These are phyloP conservation scores for Emergomyces africanus DNA, from an alignment of 2,329 filamentous ascomycete species.

Conservation along the genomic window DNA sequence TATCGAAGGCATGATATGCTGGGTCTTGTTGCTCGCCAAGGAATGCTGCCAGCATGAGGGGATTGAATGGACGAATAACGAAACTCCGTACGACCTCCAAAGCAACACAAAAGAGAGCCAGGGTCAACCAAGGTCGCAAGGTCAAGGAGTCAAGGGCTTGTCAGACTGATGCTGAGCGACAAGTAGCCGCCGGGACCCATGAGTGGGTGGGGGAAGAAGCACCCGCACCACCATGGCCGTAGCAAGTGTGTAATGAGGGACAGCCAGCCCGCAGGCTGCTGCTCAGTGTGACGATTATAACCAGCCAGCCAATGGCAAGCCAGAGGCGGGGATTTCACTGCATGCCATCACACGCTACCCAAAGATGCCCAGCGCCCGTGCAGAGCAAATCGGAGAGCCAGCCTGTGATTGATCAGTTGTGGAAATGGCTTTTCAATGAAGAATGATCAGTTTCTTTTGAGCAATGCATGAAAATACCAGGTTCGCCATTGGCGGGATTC, in stretches of 20 bases:
- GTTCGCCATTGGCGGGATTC: background rate
- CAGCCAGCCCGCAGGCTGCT: background rate
- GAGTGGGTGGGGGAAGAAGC: background rate
- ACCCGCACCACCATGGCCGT: background rate
- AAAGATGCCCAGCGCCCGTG: background rate
- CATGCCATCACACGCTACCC: slow-evolving; percentile 9
- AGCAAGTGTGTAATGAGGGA: background rate
- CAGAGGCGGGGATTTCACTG: slow-evolving; percentile 6
- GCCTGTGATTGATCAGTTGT: background rate
- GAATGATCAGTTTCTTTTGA: background rate
- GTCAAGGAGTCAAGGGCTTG: background rate
- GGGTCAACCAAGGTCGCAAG: background rate
- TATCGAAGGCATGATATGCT: background rate
- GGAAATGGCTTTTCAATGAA: background rate
- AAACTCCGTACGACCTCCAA: background rate
- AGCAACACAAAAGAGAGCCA: background rate
- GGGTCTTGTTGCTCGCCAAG: slow-evolving; percentile 1
- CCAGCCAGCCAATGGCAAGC: slow-evolving; percentile 8
- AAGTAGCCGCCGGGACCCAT: background rate
- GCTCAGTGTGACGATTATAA: slow-evolving; percentile 9
- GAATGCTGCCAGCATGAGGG: background rate
- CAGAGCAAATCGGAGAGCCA: background rate
- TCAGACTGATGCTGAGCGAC: background rate
- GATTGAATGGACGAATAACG: background rate
- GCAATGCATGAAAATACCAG: background rate